Evolutionary conservation across 208 protist genomes (phyloP).

Genomic region (Leishmania lainsoni): DNA sequence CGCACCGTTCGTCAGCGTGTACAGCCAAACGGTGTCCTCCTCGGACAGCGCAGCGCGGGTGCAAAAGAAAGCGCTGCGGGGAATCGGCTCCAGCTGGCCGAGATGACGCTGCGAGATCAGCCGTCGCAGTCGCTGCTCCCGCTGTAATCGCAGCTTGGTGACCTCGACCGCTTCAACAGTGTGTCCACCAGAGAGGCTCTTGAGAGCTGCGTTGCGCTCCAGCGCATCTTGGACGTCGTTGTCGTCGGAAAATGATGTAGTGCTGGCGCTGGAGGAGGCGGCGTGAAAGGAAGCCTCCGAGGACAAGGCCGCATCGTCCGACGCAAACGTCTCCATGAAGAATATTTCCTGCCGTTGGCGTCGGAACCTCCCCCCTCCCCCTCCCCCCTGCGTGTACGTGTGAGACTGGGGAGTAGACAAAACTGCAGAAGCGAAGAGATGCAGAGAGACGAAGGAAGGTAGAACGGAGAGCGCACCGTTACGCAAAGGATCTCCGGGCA

Average conservation of each 20-base stretch:
- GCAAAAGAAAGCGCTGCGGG: constrained; percentile 34
- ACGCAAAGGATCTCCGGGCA: neutral
- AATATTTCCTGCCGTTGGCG: neutral
- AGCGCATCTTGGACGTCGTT: neutral
- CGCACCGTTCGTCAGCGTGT: constrained; percentile 54
- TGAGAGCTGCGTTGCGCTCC: neutral
- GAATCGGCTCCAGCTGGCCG: constrained; percentile 29
- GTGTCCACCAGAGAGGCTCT: neutral
- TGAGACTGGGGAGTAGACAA: neutral
- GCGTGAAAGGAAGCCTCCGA: constrained; percentile 1
- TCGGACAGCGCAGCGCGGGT: constrained; percentile 31
- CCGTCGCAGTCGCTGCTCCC: constrained; percentile 55
- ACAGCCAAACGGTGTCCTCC: constrained; percentile 55
- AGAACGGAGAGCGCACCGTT: neutral
- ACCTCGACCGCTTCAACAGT: constrained; percentile 6
- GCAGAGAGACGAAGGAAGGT: neutral
- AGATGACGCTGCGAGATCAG: constrained; percentile 72
- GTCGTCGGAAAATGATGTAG: constrained; percentile 13
- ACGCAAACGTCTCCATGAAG: neutral
- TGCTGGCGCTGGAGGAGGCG: constrained; percentile 13
- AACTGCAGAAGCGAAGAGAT: neutral
- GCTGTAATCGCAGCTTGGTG: constrained; percentile 50
- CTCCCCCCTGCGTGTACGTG: neutral
- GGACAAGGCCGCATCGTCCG: neutral
- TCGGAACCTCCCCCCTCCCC: neutral